Percentiles rank a stretch among this genome's conserved stretches.
Evolutionary conservation across 1,284 basidiomycete genomes (phyloP).

Genomic region (Trichosporon inkin): DNA sequence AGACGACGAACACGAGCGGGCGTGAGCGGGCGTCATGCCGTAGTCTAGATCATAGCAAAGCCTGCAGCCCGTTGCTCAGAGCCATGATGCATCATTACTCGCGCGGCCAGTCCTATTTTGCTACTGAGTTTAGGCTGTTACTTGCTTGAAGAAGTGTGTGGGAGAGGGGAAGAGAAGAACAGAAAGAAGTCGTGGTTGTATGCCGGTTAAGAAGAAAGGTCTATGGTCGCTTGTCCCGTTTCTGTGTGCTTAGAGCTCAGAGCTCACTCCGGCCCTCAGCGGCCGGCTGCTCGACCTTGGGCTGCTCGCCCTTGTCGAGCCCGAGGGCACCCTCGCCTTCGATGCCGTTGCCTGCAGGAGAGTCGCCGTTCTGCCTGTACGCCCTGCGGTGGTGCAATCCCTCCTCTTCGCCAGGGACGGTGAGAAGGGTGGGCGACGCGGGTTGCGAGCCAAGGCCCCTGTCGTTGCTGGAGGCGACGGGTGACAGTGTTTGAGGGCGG

Average conservation of each 20-base stretch:
- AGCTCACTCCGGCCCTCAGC: no score
- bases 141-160: no score
- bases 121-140: no score
- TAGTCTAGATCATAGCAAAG: no score
- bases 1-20: not conserved
- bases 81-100: no score
- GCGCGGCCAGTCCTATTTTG: no score
- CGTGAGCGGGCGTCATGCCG: no score
- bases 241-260: no score
- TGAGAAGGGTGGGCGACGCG: not conserved
- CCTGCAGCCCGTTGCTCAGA: no score
- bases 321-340: conserved; percentile 14
- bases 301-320: conserved; percentile 21
- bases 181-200: not conserved
- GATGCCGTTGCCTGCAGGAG: conserved; percentile 1
- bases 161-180: not conserved
- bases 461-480: not conserved
- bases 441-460: not conserved
- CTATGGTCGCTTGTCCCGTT: no score
- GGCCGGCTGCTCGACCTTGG: not conserved
- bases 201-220: no score
- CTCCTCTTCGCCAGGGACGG: conserved; percentile 11
- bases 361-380: conserved; percentile 3
- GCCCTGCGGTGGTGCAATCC: conserved; percentile 20
- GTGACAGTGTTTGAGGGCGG: not conserved